phyloP scores from a whole-genome alignment of 257 asterid genomes.

The Mentha longifolia region DNA sequence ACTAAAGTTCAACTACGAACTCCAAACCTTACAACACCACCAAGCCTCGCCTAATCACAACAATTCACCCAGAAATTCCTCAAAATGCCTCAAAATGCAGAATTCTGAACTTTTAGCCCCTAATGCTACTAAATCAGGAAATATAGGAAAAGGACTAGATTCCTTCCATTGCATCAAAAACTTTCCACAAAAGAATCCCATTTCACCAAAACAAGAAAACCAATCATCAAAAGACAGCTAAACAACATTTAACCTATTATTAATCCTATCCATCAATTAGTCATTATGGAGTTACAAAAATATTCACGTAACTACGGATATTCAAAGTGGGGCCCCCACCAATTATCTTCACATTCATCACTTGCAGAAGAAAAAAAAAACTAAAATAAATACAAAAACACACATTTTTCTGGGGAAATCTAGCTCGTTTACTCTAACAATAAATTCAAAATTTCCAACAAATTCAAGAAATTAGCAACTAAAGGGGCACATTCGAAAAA shows the following conservation, averaged over 20 bases:
- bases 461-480: conserved; percentile 26
- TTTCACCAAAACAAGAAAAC: conserved; percentile 24
- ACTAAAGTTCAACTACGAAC: no score
- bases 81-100: background rate
- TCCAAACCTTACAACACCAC: conserved; percentile 8
- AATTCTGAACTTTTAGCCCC: conserved; percentile 14
- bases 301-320: conserved; percentile 32
- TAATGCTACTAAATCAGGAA: conserved; percentile 4
- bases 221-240: conserved; percentile 31
- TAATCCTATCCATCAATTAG: conserved; percentile 14
- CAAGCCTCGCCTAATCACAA: conserved; percentile 4
- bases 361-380: conserved; percentile 6
- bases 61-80: background rate
- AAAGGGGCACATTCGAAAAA: conserved; percentile 5
- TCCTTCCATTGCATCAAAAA: background rate
- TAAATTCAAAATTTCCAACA: background rate
- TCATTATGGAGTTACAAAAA: conserved; percentile 27
- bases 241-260: conserved; percentile 26
- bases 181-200: background rate
- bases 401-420: conserved; percentile 16
- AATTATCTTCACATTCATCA: conserved; percentile 32
- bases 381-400: background rate
- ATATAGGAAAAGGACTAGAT: conserved; percentile 1
- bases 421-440: conserved; percentile 14
- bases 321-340: conserved; percentile 42